Percentiles rank a stretch among this genome's conserved stretches.
Conservation (phyloP, 2,329 filamentous ascomycete genomes). For the Triangularia setosa region DNA sequence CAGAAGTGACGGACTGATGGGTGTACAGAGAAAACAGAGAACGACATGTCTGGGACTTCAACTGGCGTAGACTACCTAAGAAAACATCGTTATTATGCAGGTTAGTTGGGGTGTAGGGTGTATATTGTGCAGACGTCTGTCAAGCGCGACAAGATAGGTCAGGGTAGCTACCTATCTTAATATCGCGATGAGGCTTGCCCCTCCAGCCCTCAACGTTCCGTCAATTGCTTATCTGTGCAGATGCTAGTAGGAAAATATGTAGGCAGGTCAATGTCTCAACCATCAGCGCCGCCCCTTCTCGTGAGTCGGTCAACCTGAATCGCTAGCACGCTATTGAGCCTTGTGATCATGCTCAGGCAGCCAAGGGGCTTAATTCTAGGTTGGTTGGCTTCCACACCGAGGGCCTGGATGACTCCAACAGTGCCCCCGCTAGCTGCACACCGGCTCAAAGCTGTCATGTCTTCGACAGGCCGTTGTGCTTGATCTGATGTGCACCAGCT, state of each 20-base stretch:
- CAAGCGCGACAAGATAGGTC: conserved; percentile 4
- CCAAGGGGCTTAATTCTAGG: not conserved
- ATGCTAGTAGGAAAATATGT: too few species aligned
- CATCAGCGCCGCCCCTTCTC: too few species aligned
- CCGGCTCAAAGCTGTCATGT: not conserved
- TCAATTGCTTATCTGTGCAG: too few species aligned
- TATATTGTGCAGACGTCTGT: not conserved
- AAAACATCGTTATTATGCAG: not conserved
- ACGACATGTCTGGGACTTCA: too few species aligned
- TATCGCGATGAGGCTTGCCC: not conserved
- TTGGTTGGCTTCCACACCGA: not conserved
- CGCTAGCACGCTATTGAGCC: not conserved
- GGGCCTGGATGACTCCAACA: not conserved
- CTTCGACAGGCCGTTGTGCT: not conserved
- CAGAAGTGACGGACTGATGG: too few species aligned
- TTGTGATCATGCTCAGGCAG: conserved; percentile 3
- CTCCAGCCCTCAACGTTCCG: too few species aligned
- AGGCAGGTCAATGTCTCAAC: too few species aligned
- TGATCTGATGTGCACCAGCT: not conserved
- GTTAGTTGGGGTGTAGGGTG: not conserved
- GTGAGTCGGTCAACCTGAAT: conserved; percentile 4
- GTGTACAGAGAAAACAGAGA: too few species aligned
- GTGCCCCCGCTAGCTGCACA: conserved; percentile 7
- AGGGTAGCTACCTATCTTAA: not conserved
- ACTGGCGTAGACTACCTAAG: not conserved